These are phyloP conservation scores for Boletellus deceptivus DNA, from an alignment of 1,284 basidiomycete species.

Conservation along the genomic window DNA sequence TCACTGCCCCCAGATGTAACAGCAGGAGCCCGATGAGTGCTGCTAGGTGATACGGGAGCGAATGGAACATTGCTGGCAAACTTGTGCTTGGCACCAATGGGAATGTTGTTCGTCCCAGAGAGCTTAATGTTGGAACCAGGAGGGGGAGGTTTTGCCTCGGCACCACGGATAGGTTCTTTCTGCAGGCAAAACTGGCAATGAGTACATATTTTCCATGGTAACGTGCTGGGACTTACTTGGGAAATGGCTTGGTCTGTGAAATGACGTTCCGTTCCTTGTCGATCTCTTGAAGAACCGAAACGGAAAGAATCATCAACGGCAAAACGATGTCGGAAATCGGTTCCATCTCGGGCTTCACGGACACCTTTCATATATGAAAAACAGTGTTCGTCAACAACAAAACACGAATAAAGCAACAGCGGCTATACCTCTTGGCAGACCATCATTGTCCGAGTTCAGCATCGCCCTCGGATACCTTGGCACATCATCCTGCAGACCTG, in stretches of 20 bases:
- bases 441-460: conserved; percentile 30
- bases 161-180: conserved; percentile 25
- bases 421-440: conserved; percentile 15
- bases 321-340: conserved; percentile 20
- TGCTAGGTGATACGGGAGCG: not conserved
- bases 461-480: conserved; percentile 42
- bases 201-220: not conserved
- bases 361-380: conserved; percentile 2
- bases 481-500: conserved; percentile 26
- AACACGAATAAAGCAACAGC: not conserved
- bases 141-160: conserved; percentile 17
- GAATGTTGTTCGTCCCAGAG: conserved; percentile 35
- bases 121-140: conserved; percentile 27
- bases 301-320: conserved; percentile 17
- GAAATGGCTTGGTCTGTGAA: conserved; percentile 15
- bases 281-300: conserved; percentile 19
- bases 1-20: conserved; percentile 16
- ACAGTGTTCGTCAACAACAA: not conserved
- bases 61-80: conserved; percentile 11
- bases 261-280: conserved; percentile 21
- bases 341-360: conserved; percentile 26
- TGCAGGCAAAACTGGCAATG: conserved; percentile 1
- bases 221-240: conserved; percentile 19
- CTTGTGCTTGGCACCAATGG: conserved; percentile 30
- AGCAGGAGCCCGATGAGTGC: not conserved